phyloP scores from a whole-genome alignment of 805 yeast genomes.

The Ogataea degrootiae region DNA sequence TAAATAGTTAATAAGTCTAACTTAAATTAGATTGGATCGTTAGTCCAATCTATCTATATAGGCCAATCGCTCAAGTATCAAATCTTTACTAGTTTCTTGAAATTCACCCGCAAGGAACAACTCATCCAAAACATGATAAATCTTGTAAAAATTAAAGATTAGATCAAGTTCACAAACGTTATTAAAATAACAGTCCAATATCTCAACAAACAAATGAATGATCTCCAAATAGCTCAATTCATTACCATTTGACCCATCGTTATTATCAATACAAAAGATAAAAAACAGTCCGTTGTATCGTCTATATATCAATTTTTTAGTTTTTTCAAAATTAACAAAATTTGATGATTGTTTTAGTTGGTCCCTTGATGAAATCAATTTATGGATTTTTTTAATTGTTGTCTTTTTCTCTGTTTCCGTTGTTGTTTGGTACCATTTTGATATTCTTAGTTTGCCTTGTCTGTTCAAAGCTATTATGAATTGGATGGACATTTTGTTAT shows the following conservation, averaged over 20 bases:
- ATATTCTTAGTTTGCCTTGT: slow-evolving; percentile 87
- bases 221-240: slow-evolving; percentile 80
- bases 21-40: not conserved
- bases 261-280: slow-evolving; percentile 66
- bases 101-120: slow-evolving; percentile 87
- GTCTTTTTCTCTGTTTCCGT: slow-evolving; percentile 42
- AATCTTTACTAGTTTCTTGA: slow-evolving; percentile 74
- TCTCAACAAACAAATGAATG: slow-evolving; percentile 84
- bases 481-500: slow-evolving; percentile 61
- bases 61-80: slow-evolving; percentile 59
- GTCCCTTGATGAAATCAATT: slow-evolving; percentile 76
- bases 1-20: not conserved
- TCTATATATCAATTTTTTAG: slow-evolving; percentile 71
- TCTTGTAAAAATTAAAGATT: slow-evolving; percentile 85
- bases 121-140: slow-evolving; percentile 80
- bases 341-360: slow-evolving; percentile 60
- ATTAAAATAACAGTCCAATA: slow-evolving; percentile 78
- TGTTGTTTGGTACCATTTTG: slow-evolving; percentile 58
- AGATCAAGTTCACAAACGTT: slow-evolving; percentile 92
- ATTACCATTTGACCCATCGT: slow-evolving; percentile 49
- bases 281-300: slow-evolving; percentile 91
- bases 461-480: slow-evolving; percentile 80
- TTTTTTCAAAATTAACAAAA: slow-evolving; percentile 38
- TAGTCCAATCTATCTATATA: slow-evolving; percentile 59
- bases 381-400: slow-evolving; percentile 62